Conservation (phyloP, 176 grass and related monocot species). For the Musa beccarii region DNA sequence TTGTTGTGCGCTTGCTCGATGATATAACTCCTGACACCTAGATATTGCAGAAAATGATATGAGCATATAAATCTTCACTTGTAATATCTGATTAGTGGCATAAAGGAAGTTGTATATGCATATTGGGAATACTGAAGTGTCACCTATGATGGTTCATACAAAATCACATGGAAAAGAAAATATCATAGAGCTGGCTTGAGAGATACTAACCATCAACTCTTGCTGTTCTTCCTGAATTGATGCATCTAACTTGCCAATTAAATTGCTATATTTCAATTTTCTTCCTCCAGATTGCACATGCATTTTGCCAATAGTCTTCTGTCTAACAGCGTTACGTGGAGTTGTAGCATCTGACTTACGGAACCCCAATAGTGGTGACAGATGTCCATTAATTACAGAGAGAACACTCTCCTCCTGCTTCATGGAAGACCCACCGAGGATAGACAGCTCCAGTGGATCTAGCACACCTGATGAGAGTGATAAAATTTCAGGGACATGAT, state of each 20-base stretch:
- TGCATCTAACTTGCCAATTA: constrained; percentile 41
- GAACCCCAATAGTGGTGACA: constrained; percentile 16
- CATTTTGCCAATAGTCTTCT: constrained; percentile 32
- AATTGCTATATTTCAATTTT: constrained; percentile 29
- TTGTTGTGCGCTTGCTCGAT: constrained; percentile 25
- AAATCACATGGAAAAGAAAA: not conserved
- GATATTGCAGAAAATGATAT: constrained; percentile 8
- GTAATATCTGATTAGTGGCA: not conserved
- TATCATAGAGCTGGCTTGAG: constrained; percentile 3
- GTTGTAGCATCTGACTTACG: constrained; percentile 25
- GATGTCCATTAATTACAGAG: constrained; percentile 2
- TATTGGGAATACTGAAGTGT: not conserved
- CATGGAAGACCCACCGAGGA: constrained; percentile 44
- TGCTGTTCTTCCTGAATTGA: constrained; percentile 23
- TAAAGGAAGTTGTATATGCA: not conserved
- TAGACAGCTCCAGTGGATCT: constrained; percentile 60
- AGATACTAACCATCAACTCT: constrained; percentile 26
- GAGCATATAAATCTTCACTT: not conserved
- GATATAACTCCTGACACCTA: constrained; percentile 33
- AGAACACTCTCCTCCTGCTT: constrained; percentile 24
- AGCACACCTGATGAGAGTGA: constrained; percentile 50
- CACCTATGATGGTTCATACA: not conserved
- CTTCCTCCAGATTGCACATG: constrained; percentile 15
- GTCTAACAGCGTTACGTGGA: constrained; percentile 13
- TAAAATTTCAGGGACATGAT: not conserved